These are phyloP conservation scores for Karstenula rhodostoma DNA, from an alignment of 2,329 filamentous ascomycete genomes.

Conservation along the genomic window DNA sequence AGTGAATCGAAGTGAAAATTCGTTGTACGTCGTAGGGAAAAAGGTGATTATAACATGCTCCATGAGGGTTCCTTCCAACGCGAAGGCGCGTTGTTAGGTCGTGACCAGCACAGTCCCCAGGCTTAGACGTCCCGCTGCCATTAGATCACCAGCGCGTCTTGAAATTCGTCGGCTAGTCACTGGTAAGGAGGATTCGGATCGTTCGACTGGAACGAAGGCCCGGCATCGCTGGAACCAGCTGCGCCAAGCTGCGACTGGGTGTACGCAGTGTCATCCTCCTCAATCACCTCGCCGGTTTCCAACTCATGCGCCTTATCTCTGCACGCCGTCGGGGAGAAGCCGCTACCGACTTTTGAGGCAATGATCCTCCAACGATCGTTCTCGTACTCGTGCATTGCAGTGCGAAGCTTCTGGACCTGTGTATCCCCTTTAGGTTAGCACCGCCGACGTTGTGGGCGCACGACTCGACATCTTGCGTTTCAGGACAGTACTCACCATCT, in stretches of 20 bases:
- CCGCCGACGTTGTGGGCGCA: constrained; percentile 37
- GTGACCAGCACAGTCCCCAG: constrained; percentile 44
- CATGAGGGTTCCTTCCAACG: constrained; percentile 25
- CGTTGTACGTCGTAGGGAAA: constrained; percentile 41
- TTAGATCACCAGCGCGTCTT: constrained; percentile 30
- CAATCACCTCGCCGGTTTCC: constrained; percentile 38
- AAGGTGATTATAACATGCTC: constrained; percentile 40
- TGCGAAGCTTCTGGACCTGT: constrained; percentile 79
- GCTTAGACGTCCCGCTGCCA: constrained; percentile 13
- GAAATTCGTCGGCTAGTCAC: constrained; percentile 47
- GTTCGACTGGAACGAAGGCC: constrained; percentile 28
- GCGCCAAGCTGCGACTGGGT: constrained; percentile 41
- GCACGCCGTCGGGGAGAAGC: constrained; percentile 87
- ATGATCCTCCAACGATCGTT: constrained; percentile 94
- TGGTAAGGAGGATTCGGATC: constrained; percentile 44
- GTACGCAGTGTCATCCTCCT: constrained; percentile 42
- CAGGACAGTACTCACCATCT: constrained; percentile 72
- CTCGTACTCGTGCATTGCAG: constrained; percentile 82
- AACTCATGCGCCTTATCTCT: constrained; percentile 79
- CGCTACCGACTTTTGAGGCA: constrained; percentile 87
- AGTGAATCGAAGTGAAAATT: constrained; percentile 35
- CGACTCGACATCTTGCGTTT: constrained; percentile 48
- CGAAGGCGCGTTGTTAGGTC: constrained; percentile 24
- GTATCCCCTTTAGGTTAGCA: constrained; percentile 44
- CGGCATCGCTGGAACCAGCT: constrained; percentile 37